A percentile compares a stretch with the other conserved stretches of the same genome.
These are phyloP conservation scores for Talaromyces pinophilus DNA, from an alignment of 2,329 filamentous ascomycete genomes.

Conservation along the genomic window DNA sequence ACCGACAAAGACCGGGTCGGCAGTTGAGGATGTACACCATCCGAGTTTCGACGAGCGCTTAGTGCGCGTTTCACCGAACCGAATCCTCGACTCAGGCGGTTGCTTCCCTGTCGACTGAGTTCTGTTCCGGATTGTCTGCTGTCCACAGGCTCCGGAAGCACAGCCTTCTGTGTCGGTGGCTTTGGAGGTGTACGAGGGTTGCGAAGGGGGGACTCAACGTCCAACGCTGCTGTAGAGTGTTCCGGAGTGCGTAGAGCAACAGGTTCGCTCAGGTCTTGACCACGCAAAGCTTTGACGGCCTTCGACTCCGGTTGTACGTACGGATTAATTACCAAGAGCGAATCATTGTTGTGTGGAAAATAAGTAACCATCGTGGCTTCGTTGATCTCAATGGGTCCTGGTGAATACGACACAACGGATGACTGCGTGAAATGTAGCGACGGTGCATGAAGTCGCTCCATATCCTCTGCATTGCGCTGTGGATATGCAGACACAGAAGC, in stretches of 20 bases:
- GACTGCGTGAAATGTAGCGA: constrained; percentile 52
- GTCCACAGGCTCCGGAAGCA: constrained; percentile 54
- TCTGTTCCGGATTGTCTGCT: constrained; percentile 40
- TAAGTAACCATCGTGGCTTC: constrained; percentile 63
- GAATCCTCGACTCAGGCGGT: constrained; percentile 35
- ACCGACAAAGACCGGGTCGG: constrained; percentile 43
- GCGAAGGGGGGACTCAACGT: constrained; percentile 59
- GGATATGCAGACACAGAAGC: constrained; percentile 40
- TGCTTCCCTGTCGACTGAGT: constrained; percentile 27
- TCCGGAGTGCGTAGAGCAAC: constrained; percentile 34
- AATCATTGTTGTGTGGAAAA: constrained; percentile 65
- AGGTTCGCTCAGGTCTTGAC: constrained; percentile 21
- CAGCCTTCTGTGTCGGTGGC: constrained; percentile 58
- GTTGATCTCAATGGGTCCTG: constrained; percentile 57
- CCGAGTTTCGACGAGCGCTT: constrained; percentile 41
- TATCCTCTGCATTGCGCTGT: constrained; percentile 39
- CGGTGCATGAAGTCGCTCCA: constrained; percentile 48
- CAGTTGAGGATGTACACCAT: constrained; percentile 37
- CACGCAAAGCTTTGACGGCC: constrained; percentile 34
- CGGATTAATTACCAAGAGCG: constrained; percentile 64
- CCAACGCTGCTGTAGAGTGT: constrained; percentile 24
- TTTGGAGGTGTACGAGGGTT: constrained; percentile 60
- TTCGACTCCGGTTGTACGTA: constrained; percentile 35
- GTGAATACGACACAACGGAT: constrained; percentile 52
- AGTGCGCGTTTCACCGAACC: constrained; percentile 42